Conservation (phyloP, 345 rosid species). For the Trapa incisa region DNA sequence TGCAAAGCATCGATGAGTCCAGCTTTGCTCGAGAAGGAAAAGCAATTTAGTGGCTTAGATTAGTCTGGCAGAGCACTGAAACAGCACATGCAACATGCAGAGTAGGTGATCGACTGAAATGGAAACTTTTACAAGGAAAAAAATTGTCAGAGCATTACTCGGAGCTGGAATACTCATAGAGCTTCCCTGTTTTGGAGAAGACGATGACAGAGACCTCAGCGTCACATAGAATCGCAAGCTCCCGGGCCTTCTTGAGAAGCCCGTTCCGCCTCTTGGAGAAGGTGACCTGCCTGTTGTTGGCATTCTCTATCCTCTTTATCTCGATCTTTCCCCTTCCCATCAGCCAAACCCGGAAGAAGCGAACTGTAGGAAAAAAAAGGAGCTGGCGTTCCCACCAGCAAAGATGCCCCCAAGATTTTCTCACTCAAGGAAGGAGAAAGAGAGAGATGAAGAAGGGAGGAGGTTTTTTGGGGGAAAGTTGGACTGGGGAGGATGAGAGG, state of each 20-base stretch:
- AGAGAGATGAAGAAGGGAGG: background rate
- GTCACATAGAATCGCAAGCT: conserved; percentile 82
- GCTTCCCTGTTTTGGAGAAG: conserved; percentile 90
- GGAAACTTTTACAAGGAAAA: background rate
- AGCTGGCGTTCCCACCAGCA: background rate
- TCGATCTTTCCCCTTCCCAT: conserved; percentile 97
- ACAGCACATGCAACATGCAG: conserved; percentile 9
- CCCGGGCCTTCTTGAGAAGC: conserved; percentile 79
- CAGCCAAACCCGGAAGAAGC: background rate
- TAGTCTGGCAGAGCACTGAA: background rate
- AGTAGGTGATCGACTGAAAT: background rate
- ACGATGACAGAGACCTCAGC: conserved; percentile 89
- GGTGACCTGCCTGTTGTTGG: conserved; percentile 90
- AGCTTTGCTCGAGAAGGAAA: background rate
- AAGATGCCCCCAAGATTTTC: background rate
- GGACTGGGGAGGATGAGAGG: background rate
- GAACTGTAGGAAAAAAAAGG: background rate
- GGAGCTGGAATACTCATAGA: conserved; percentile 73
- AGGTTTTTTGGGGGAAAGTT: background rate
- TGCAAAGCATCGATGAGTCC: background rate
- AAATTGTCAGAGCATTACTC: conserved; percentile 25
- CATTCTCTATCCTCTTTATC: conserved; percentile 88
- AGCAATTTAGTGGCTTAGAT: too few species aligned
- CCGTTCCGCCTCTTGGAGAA: conserved; percentile 92
- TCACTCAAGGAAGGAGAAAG: too few species aligned